A percentile compares a stretch with the other conserved stretches of the same genome.
phyloP scores from a whole-genome alignment of 352 stramenopile species.

The Phytophthora cryptogea region DNA sequence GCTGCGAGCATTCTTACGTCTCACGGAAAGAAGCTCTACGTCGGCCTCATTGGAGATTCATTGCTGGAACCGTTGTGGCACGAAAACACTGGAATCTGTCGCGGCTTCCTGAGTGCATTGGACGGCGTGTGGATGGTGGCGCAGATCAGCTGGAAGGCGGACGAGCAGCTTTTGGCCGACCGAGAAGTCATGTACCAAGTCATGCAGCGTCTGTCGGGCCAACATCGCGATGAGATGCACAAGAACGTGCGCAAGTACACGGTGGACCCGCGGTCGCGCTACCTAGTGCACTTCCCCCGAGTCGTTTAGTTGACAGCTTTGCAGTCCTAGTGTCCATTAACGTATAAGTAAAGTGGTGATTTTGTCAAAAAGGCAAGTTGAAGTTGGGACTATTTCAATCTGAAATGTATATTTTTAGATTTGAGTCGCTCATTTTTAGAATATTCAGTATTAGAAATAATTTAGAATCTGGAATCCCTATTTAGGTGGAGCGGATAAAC shows the following conservation, averaged over 20 bases:
- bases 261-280: slow-evolving; percentile 65
- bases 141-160: slow-evolving; percentile 57
- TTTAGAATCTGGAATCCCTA: no score
- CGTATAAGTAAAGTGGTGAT: neutral
- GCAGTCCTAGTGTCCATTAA: slow-evolving; percentile 1
- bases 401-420: slow-evolving; percentile 5
- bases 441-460: no score
- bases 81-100: slow-evolving; percentile 66
- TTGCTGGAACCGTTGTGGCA: slow-evolving; percentile 83
- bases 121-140: slow-evolving; percentile 73
- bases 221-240: slow-evolving; percentile 61
- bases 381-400: slow-evolving; percentile 8
- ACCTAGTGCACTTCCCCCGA: slow-evolving; percentile 56
- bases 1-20: slow-evolving; percentile 62
- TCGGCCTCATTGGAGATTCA: slow-evolving; percentile 73
- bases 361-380: neutral
- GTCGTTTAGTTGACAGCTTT: slow-evolving; percentile 19
- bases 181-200: slow-evolving; percentile 66
- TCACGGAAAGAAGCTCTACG: slow-evolving; percentile 69
- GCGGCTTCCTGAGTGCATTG: slow-evolving; percentile 73
- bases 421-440: neutral
- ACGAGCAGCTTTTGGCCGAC: slow-evolving; percentile 70
- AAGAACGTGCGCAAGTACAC: slow-evolving; percentile 82
- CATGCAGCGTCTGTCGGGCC: slow-evolving; percentile 58
- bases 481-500: no score